Base-by-base conservation (phyloP, 2,329 filamentous ascomycete species). In the Microdochium trichocladiopsis region DNA sequence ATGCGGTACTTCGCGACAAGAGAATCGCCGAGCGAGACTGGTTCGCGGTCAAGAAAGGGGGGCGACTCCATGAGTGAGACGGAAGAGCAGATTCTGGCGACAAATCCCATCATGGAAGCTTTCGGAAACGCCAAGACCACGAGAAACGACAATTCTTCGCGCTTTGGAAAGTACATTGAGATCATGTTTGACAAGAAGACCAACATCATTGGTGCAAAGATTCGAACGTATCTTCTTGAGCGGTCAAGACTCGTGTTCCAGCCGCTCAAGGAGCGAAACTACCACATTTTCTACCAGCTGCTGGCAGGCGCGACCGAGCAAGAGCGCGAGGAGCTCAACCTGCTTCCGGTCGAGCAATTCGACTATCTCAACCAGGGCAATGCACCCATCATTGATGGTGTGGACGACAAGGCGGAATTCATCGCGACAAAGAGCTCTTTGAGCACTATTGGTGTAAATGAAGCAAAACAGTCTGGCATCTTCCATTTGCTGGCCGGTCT, bases 51-150 rank as follows among this genome's bases (percentile, higher is more conserved):
- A 51, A 94, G 90, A 71, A 80, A 80, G 65, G 89, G 90, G 55
- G 76, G 84, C 62, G 87, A 89, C 53, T 68, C 86, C 58, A 97
- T 97, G 86, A 97, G 92, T 69, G 90, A 96, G 76, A 99, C 94
- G 1, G 94, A 99, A 73, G 93, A 99, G 75, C 92, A 95, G 69
- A 99, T 99, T 66, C 76, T 99, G 60, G 94, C 94, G 25, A 99
- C 94, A 51, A 99, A 99, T 69, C 94, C 94, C 37, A 96, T 99
- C 68, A 99, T 99, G 94, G 94, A 99, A 82, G 93, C 94, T 31
- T 99, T 99, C 66, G 94, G 94, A 69, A 99, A 99, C 75, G 94
- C 94, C 51, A 99, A 99, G 76, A 99, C 94, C n/a, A 99, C 94
- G 11, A 83, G 94, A 69, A 99, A 99, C 74, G 94, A 99, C 74